These are phyloP conservation scores for Fusarium aywerte DNA, from an alignment of 2,329 filamentous ascomycete genomes.

Conservation along the genomic window DNA sequence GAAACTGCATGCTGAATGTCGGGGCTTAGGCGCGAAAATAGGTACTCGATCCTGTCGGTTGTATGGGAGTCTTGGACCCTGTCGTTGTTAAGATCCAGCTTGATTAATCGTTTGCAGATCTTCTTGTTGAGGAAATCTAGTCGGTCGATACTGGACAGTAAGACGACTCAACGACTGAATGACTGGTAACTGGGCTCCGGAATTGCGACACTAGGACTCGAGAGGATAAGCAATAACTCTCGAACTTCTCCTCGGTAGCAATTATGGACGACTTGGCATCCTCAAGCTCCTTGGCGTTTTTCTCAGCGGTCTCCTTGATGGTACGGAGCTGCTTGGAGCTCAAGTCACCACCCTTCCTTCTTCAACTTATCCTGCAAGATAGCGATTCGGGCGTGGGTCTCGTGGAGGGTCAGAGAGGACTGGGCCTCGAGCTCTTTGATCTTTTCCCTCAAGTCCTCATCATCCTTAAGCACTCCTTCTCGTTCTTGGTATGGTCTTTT, in stretches of 20 bases:
- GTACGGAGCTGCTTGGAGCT: conserved; percentile 42
- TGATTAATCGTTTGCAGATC: conserved; percentile 42
- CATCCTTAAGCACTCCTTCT: conserved; percentile 54
- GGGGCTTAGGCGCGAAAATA: conserved; percentile 30
- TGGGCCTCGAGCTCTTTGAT: conserved; percentile 51
- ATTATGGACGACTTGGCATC: conserved; percentile 40
- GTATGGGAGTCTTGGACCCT: conserved; percentile 14
- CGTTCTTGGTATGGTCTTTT: conserved; percentile 52
- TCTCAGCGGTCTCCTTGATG: conserved; percentile 42
- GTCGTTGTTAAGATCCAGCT: conserved; percentile 40
- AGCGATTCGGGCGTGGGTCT: conserved; percentile 49
- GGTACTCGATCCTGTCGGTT: conserved; percentile 25
- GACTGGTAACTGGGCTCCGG: too few relatives aligned
- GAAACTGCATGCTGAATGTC: conserved; percentile 16
- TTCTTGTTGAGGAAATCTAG: conserved; percentile 42
- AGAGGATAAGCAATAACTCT: too few relatives aligned
- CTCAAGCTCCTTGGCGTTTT: conserved; percentile 40
- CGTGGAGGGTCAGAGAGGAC: conserved; percentile 46
- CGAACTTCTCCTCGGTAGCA: conserved; percentile 44
- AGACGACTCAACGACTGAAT: too few relatives aligned
- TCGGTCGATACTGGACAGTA: conserved; percentile 33
- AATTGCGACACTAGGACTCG: too few relatives aligned
- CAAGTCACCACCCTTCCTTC: conserved; percentile 41
- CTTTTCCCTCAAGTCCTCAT: conserved; percentile 53
- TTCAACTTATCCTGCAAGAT: conserved; percentile 52